Evolutionary conservation across 148 eudicot species (phyloP), one percentile per base, ranked within the genome.

Genomic region (Dianthus caryophyllus): DNA sequence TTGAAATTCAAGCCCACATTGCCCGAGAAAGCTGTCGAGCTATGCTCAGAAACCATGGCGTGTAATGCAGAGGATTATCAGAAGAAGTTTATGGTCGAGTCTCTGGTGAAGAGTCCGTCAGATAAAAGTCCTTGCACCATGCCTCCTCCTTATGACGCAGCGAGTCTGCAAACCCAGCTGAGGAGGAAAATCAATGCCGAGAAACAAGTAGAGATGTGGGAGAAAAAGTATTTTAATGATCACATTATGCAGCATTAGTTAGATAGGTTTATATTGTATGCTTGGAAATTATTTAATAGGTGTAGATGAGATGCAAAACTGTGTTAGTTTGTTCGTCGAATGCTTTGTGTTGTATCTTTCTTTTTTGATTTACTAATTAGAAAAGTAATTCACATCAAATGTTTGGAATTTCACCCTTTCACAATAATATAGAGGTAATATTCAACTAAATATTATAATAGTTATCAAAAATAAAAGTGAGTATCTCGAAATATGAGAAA

Each of bases 11-110:
- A 86, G 80, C 96, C 97, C 18, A 56, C 72, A 0, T 52, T 77
- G 36, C 87, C 97, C 6, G 16, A 50, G 46, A 72, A 75, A 15
- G 96, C 96, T 1, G 66, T 78, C 1, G 97, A 91, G 73, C 69
- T 88, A n/a, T 88, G 97, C 66, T 78, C 96, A 16, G 97, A 91
- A 71, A 51, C 77, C 41, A 72, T 91, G 85, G 90, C 82, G n/a
- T 88, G 96, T 53, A 62, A 73, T 0, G 80, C 83, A 51, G 20
- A 29, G 29, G 97, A 84, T 27, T 24, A 50, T 1, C 74, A 68
- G 80, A 91, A 78, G 84, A 61, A 75, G 61, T 84, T 85, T 57
- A 86, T 91, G 96, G 26, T 58, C 66, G 83, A 82, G 1, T 86
- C 97, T 7, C 50, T 84, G 76, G 89, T 77, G 33, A 81, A 67